A percentile compares a stretch with the other conserved stretches of the same genome.
Evolutionary conservation across 495 filamentous ascomycete species (phyloP).

Genomic region (Barbatosphaeria neglecta): DNA sequence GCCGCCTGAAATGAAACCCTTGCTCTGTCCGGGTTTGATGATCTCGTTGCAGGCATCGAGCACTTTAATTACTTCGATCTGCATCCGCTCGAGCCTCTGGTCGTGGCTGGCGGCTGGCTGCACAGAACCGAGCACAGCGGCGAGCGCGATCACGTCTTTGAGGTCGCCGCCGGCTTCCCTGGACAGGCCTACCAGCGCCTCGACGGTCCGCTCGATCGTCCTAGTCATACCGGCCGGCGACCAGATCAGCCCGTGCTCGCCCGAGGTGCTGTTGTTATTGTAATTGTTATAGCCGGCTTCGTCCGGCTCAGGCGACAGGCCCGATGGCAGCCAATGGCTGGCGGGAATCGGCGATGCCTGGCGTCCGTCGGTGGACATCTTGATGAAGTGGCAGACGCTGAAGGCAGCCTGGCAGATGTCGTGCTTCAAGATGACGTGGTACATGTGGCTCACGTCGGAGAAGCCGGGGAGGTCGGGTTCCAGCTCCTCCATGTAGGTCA

Average conservation of each 20-base stretch:
- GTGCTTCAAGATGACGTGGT: constrained; percentile 18
- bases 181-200: constrained; percentile 12
- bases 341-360: constrained; percentile 1
- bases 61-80: constrained; percentile 4
- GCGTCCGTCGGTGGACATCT: constrained; percentile 8
- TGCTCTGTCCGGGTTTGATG: neutral
- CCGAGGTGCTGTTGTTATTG: too few species aligned
- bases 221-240: constrained; percentile 16
- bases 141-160: constrained; percentile 21
- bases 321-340: constrained; percentile 1
- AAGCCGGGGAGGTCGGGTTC: constrained; percentile 16
- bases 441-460: constrained; percentile 19
- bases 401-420: constrained; percentile 25
- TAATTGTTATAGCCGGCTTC: constrained; percentile 7
- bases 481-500: constrained; percentile 24
- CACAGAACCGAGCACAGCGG: constrained; percentile 18
- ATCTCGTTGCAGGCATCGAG: constrained; percentile 1
- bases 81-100: constrained; percentile 12
- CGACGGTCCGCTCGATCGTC: constrained; percentile 17
- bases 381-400: constrained; percentile 26
- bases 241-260: constrained; percentile 13
- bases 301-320: constrained; percentile 6
- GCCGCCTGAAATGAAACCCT: neutral
- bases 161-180: constrained; percentile 18
- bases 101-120: constrained; percentile 7